Evolutionary conservation across 352 stramenopile species (phyloP), one percentile per base, ranked within the genome.

Genomic region (Pythium angustatum): DNA sequence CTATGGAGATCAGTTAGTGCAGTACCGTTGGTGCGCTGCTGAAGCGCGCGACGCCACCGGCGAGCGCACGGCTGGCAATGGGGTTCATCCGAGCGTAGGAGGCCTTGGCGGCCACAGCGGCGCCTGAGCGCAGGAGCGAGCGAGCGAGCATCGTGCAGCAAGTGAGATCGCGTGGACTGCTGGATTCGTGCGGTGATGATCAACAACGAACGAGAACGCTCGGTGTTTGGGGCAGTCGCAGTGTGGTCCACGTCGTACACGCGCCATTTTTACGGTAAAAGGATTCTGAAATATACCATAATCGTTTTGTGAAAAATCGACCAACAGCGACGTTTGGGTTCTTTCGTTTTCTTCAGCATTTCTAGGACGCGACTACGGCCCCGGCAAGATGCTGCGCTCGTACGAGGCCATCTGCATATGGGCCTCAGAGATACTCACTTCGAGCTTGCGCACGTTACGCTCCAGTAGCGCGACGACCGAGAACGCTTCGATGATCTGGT

Each of bases 341-440:
- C 17, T 19, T 10, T 43, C 15, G n/a, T n/a, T n/a, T 55, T 33
- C 24, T 26, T 57, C 33, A 21, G 45, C 0, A 21, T 44, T 47
- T 41, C 17, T 47, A 33, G 24, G 21, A 33, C 22, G 19, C 24
- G 9, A 22, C 38, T 62, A 62, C 30, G 54, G 38, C 17, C 56
- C 51, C n/a, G 58, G 66, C 47, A 89, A 53, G 55, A 95, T 85
- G 31, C 73, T 77, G 64, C 84, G 83, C 62, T 94, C 85, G 65
- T 92, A 93, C 24, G 83, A 85, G 11, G 87, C 87, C 58, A 94
- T 87, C 64, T 99, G 96, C 62, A 96, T 88, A 28, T 87, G 76
- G 33, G 92, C 91, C 69, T 99, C 96, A 22, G 91, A 94, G 63
- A 98, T 97, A 69, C 86, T 96, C 28, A 98, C 87, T 77, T 99